Conservation (phyloP, 1,284 basidiomycete species). For the Pyrrhoderma lamaoense region DNA sequence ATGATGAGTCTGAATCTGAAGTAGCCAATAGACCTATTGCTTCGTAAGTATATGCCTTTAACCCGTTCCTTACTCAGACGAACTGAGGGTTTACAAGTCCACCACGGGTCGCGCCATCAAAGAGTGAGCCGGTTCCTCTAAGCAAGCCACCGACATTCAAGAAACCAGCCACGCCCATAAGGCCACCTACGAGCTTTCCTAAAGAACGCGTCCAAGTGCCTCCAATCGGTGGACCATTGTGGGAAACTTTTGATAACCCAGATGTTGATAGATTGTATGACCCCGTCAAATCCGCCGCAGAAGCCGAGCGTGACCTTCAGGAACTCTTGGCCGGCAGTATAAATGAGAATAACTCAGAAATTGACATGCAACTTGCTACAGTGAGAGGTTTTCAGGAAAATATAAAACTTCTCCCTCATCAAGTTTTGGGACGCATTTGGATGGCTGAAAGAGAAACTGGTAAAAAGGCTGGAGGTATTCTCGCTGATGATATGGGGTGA, state of each 20-base stretch:
- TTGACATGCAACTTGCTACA: constrained; percentile 55
- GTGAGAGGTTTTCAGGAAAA: constrained; percentile 69
- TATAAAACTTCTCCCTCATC: constrained; percentile 77
- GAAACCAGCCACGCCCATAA: constrained; percentile 6
- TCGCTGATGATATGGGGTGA: constrained; percentile 90
- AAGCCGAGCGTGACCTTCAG: constrained; percentile 45
- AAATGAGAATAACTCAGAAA: constrained; percentile 46
- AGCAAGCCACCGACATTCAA: neutral
- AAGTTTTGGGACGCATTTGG: constrained; percentile 80
- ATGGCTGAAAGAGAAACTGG: constrained; percentile 80
- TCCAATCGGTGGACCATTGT: constrained; percentile 14
- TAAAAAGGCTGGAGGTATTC: constrained; percentile 78
- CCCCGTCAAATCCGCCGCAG: constrained; percentile 31
- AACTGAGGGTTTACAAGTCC: no score
- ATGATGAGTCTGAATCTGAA: constrained; percentile 10
- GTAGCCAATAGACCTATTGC: no score
- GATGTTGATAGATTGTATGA: constrained; percentile 31
- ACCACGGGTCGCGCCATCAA: neutral
- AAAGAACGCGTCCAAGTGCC: neutral
- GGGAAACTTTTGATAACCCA: constrained; percentile 29
- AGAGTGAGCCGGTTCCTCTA: neutral
- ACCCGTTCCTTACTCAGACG: no score
- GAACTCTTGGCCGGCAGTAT: constrained; percentile 31
- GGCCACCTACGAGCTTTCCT: constrained; percentile 5
- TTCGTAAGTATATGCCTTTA: no score